Base-by-base conservation (phyloP, 768 basidiomycete genomes). In the Terana coerulea region DNA sequence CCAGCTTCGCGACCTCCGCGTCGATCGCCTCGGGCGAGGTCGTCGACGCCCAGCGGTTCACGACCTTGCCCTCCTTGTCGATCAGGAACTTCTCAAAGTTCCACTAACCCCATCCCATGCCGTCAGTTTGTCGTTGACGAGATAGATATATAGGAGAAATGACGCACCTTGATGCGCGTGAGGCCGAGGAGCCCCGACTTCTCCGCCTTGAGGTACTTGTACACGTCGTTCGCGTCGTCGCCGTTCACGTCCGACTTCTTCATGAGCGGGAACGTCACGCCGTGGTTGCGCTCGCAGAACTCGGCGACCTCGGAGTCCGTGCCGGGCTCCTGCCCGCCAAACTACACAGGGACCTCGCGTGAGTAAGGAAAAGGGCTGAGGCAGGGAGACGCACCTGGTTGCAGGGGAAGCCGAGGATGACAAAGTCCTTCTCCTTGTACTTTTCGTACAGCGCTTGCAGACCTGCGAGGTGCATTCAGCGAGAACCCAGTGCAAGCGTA, bases 181-280 rank as follows among this genome's bases (percentile, higher is more conserved):
- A 89, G 68, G 15, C 89, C 87, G 43, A 91, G 61, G 21, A 91
- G 57, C 2, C 88, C 88, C 3, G 87, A 59, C 65, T 91, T 91
- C 68, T 91, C 73, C 24, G 73, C 70, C 74, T 97, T 95, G 57
- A 95, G 76, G 80, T 83, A 94, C 52, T 86, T 79, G 75, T 78
- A 95, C 0, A 93, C 86, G 58, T 88, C 79, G 69, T 93, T 93
- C 52, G 88, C 82, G 57, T 77, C 72, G 59, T 86, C 82, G 3
- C 94, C 94, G 66, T 97, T 98, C 34, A 97, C 95, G 46, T 97
- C 90, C 17, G 87, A 87, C 72, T 95, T 98, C 72, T 83, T 87
- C 84, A 91, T 89, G 44, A 98, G 70, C 10, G 91, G 91, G 75
- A 95, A 95, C 6, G 80, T 81, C 24, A 98, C 93, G 15, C 91